A percentile compares a stretch with the other conserved stretches of the same genome.
phyloP scores from a whole-genome alignment of 2,329 filamentous ascomycete species.

The Alternaria gansuensis region DNA sequence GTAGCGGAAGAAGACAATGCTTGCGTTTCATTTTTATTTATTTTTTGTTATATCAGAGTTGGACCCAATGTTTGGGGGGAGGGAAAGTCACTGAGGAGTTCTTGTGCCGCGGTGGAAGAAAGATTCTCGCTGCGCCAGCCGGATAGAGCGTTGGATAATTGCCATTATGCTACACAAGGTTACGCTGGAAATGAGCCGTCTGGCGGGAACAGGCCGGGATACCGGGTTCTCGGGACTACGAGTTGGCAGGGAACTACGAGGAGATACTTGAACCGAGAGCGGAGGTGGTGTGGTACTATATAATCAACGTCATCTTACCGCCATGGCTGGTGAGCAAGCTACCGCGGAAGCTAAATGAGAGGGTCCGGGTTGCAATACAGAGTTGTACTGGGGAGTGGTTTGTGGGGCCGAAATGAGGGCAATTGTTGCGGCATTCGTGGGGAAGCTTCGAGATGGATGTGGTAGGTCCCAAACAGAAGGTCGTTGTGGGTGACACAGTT shows the following conservation, averaged over 20 bases:
- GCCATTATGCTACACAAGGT: constrained; percentile 57
- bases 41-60: constrained; percentile 86
- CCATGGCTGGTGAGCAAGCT: constrained; percentile 53
- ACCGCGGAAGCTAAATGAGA: constrained; percentile 59
- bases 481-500: constrained; percentile 47
- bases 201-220: constrained; percentile 57
- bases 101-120: constrained; percentile 68
- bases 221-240: constrained; percentile 55
- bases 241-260: constrained; percentile 55
- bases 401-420: constrained; percentile 51
- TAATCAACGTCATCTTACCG: constrained; percentile 52
- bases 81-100: constrained; percentile 67
- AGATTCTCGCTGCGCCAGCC: constrained; percentile 56
- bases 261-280: constrained; percentile 57
- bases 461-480: constrained; percentile 43
- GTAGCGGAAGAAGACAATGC: constrained; percentile 76
- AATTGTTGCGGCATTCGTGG: constrained; percentile 49
- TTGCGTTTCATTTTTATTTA: constrained; percentile 70
- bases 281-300: constrained; percentile 59
- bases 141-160: constrained; percentile 53
- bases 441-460: constrained; percentile 48
- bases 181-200: constrained; percentile 59
- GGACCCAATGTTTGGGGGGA: constrained; percentile 84
- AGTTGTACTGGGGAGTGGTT: constrained; percentile 54
- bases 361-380: constrained; percentile 50